These are phyloP conservation scores for Kwoniella sp. DNA, from an alignment of 768 basidiomycete genomes.

Conservation along the genomic window DNA sequence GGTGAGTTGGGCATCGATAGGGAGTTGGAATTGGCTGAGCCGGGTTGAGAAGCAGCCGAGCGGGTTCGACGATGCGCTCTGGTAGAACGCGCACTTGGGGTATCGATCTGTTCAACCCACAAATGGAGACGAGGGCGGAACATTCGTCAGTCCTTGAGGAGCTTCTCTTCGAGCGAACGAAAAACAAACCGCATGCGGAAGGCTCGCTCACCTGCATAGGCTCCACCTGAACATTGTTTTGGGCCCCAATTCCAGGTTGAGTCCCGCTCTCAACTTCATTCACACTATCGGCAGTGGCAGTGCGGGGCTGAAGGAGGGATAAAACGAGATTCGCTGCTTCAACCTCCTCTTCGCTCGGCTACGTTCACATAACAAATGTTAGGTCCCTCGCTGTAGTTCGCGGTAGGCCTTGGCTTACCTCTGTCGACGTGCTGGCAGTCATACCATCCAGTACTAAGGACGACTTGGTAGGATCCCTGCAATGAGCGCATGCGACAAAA, in stretches of 20 bases:
- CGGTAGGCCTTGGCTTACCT: too few species aligned
- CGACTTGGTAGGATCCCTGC: too few species aligned
- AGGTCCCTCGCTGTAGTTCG: too few species aligned
- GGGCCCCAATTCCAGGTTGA: not conserved
- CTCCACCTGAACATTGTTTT: not conserved
- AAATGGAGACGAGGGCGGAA: not conserved
- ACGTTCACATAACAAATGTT: not conserved
- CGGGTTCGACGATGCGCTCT: not conserved
- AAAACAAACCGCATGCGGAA: too few species aligned
- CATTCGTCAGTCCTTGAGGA: too few species aligned
- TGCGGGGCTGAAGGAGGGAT: slow-evolving; percentile 5
- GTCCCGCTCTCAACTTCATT: not conserved
- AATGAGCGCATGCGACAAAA: too few species aligned
- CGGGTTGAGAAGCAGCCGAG: not conserved
- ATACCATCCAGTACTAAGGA: too few species aligned
- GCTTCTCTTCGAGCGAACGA: too few species aligned
- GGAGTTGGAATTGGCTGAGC: not conserved
- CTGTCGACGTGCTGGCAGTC: too few species aligned
- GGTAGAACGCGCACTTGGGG: not conserved
- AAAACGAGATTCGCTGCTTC: slow-evolving; percentile 42
- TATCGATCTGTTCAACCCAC: not conserved
- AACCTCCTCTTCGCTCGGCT: slow-evolving; percentile 29
- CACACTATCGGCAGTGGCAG: not conserved
- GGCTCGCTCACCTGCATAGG: not conserved
- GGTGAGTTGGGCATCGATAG: slow-evolving; percentile 2